Evolutionary conservation across 2,329 filamentous ascomycete species (phyloP), one percentile per base, ranked within the genome.

Genomic region (Xylaria sp.): DNA sequence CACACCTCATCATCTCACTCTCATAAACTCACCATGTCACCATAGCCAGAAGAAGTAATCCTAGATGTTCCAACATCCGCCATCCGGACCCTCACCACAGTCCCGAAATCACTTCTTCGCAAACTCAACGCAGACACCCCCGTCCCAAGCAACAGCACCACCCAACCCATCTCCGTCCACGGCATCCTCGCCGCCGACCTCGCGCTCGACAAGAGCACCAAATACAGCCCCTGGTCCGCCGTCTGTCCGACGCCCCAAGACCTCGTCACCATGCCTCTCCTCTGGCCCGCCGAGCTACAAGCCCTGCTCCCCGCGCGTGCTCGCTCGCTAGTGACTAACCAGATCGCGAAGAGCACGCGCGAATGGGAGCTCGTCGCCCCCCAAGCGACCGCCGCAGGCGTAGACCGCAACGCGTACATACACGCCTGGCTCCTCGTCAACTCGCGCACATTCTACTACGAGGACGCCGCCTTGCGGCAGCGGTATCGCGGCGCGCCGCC

Each of bases 141-240:
- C 16, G 16, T 16, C 16, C 16, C 16, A 16, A 16, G 16, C 16
- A 16, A 16, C 23, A 30, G 37, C 9, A 42, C 37, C 37, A 42
- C 6, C 23, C 23, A 13, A 2, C 78, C 79, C 59, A 80, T 82
- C 49, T 82, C 85, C 0, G 80, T 89, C 19, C 91, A 95, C 67
- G 87, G 86, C 34, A 81, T 91, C 46, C 78, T 94, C 6, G 88
- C 49, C 3, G 80, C 86, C 1, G 83, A 85, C 60, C 76, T 92
- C 7, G 80, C 83, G 4, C 76, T 87, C 35, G 79, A 85, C 59
- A 71, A 73, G 1, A 71, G 76, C 5, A 67, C 75, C 16, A 77
- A 78, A 23, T 81, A 82, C 64, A 73, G 75, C 0, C 71, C 77
- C 16, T 93, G 89, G 89, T 79, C 81, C 68, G 80, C 80, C 57